Base-by-base conservation (phyloP, 2,329 filamentous ascomycete genomes). In the Fusarium anguioides region DNA sequence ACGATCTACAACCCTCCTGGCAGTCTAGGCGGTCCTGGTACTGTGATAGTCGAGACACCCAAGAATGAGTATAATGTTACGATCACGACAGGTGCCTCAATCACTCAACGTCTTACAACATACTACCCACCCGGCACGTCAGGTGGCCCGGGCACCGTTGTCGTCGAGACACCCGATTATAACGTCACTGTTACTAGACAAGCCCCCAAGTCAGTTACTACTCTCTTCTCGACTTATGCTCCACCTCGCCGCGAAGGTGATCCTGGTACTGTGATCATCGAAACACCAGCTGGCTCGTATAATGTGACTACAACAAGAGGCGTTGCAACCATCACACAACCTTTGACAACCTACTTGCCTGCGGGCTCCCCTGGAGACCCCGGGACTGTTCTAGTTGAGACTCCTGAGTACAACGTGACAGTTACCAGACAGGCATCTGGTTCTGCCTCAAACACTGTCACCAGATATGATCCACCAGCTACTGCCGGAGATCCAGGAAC, bases 1-100 rank as follows among this genome's bases (percentile, higher is more conserved):
- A n/a, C n/a, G n/a, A n/a, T n/a, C n/a, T n/a, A n/a, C n/a, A n/a
- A n/a, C n/a, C n/a, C n/a, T n/a, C n/a, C n/a, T n/a, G n/a, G n/a
- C n/a, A n/a, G n/a, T n/a, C n/a, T n/a, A n/a, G n/a, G n/a, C n/a
- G n/a, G n/a, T n/a, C n/a, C n/a, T n/a, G n/a, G 51, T 20, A 53
- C 49, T 15, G 15, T 53, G 3, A 44, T 53, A 15, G 11, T 53
- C 12, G 49, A 53, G 17, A 53, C 49, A n/a, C 49, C 49, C 4
- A 29, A 29, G 8, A 35, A 35, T n/a, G 50, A 54, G 29, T 54
- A 54, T 8, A 54, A 54, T 12, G 50, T 54, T 5, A 54, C 41
- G 14, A 48, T 54, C 14, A 54, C 50, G n/a, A 48, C 31, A 24
- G 15, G 36, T 17, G 50, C 46, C 20, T 47, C 50, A 12, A 24